These are phyloP conservation scores for Cyberlindnera suaveolens DNA, from an alignment of 805 yeast species.

Conservation along the genomic window DNA sequence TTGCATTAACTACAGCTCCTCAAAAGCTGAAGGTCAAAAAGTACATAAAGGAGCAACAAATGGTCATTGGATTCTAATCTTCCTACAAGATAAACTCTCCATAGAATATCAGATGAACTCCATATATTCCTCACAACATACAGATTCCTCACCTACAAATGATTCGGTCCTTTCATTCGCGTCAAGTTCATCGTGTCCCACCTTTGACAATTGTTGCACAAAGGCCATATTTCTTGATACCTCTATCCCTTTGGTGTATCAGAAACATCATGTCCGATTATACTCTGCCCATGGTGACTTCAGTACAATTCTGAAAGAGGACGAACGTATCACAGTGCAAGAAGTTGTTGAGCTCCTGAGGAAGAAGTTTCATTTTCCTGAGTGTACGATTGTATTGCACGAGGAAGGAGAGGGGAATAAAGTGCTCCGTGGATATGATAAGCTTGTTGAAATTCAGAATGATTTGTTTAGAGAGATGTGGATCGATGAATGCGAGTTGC, in stretches of 20 bases:
- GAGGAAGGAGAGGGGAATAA: constrained; percentile 3
- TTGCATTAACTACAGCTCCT: no score
- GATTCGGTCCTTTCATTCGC: no score
- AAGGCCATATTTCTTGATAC: constrained; percentile 9
- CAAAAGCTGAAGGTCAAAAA: no score
- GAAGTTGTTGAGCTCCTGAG: constrained; percentile 5
- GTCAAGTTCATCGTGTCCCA: no score
- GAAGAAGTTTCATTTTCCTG: constrained; percentile 6
- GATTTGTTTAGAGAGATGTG: constrained; percentile 12
- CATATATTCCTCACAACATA: no score
- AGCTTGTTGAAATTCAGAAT: constrained; percentile 12
- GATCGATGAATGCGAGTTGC: constrained; percentile 12
- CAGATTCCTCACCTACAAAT: no score
- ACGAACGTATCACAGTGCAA: constrained; percentile 5
- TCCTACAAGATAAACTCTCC: no score
- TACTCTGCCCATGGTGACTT: constrained; percentile 5
- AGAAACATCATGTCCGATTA: constrained; percentile 3
- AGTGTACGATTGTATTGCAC: constrained; percentile 8
- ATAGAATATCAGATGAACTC: no score
- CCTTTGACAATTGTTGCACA: background rate
- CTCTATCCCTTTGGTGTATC: constrained; percentile 3
- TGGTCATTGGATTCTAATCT: no score
- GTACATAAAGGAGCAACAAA: no score
- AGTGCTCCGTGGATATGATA: constrained; percentile 9
- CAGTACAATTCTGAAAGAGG: constrained; percentile 8